These are phyloP conservation scores for Phenoliferia sp. DNA, from an alignment of 1,284 basidiomycete genomes.

Conservation along the genomic window DNA sequence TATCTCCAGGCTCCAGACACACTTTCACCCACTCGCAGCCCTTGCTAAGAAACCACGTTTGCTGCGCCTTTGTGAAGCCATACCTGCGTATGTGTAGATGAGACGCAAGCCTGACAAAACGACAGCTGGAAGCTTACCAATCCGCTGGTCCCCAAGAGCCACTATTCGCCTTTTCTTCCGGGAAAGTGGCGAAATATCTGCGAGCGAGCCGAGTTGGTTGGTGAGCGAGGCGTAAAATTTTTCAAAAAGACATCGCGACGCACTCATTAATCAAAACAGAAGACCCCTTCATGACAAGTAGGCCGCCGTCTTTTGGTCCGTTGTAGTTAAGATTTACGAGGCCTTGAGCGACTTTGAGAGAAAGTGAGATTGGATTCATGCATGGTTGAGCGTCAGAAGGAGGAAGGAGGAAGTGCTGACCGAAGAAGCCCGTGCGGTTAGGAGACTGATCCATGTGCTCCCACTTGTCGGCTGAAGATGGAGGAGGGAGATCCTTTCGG, in stretches of 20 bases:
- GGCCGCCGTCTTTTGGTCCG: conserved; percentile 45
- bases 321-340: conserved; percentile 43
- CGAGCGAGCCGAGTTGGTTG: background rate
- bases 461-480: conserved; percentile 38
- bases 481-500: conserved; percentile 29
- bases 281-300: conserved; percentile 43
- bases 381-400: background rate
- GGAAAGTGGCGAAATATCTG: conserved; percentile 3
- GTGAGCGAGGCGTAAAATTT: too few relatives aligned
- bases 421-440: conserved; percentile 40
- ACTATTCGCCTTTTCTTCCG: background rate
- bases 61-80: conserved; percentile 9
- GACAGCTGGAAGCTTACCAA: conserved; percentile 1
- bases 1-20: conserved; percentile 9
- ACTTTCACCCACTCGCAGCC: conserved; percentile 22
- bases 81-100: too few relatives aligned
- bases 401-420: conserved; percentile 12
- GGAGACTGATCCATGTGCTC: conserved; percentile 28
- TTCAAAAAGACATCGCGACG: conserved; percentile 39
- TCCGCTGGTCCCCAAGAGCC: conserved; percentile 4
- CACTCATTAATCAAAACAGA: conserved; percentile 40
- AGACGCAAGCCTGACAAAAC: too few relatives aligned
- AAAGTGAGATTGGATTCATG: too few relatives aligned
- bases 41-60: conserved; percentile 16
- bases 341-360: conserved; percentile 42